Conservation (phyloP, 1,284 basidiomycete genomes). For the Rhodotorula sp. region DNA sequence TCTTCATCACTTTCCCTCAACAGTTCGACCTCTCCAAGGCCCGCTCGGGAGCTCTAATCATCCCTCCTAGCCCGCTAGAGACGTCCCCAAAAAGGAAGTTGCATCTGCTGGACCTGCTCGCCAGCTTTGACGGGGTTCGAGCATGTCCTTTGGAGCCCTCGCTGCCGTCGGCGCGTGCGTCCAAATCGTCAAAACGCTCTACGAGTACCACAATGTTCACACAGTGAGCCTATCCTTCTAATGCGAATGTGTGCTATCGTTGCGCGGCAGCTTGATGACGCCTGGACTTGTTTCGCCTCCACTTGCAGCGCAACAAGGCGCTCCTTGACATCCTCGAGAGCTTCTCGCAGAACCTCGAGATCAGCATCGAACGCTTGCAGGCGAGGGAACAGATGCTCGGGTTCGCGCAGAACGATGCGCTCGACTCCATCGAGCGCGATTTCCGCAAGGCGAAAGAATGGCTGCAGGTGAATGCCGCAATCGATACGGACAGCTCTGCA, state of each 20-base stretch:
- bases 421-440: constrained; percentile 23
- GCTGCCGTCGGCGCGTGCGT: constrained; percentile 24
- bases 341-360: constrained; percentile 30
- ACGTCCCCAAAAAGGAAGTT: no score
- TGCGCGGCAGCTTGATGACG: no score
- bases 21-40: no score
- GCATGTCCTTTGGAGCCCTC: constrained; percentile 14
- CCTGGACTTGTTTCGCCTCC: no score
- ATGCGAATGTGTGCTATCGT: background rate
- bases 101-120: no score
- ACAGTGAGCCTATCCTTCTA: background rate
- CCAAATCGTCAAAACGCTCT: constrained; percentile 33
- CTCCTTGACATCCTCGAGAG: constrained; percentile 38
- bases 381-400: constrained; percentile 26
- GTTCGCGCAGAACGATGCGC: constrained; percentile 21
- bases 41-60: background rate
- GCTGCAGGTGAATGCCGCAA: constrained; percentile 24
- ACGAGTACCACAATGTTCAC: constrained; percentile 24
- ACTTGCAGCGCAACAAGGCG: constrained; percentile 15
- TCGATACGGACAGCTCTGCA: constrained; percentile 30
- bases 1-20: background rate
- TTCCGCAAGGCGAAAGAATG: constrained; percentile 29
- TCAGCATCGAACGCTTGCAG: constrained; percentile 28
- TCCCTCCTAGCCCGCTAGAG: no score
- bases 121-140: no score